Evolutionary conservation across 306 rosid genomes (phyloP), one percentile per base, ranked within the genome.

Genomic region (Cicer yamashitae): DNA sequence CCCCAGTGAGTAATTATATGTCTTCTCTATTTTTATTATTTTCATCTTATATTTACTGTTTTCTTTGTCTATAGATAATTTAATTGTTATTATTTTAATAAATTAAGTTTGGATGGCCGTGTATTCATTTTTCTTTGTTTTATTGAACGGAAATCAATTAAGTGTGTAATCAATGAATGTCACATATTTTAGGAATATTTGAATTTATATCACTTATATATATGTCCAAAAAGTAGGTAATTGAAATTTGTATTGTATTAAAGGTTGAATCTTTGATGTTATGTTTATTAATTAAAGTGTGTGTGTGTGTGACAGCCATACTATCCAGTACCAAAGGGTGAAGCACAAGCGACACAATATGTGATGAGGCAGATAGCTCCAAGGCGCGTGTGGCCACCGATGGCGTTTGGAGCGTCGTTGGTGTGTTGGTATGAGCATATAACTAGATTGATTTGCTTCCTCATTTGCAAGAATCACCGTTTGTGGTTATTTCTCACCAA

Each of bases 371-470:
- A 68, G 86, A 77, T 96, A 2, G 99, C 99, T 0, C 99, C 99
- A 0, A 44, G 98, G 75, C 92, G 93, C 34, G 97, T 96, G 57
- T 96, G 98, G 97, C 99, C 99, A 6, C 88, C 78, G 6, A 88
- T 96, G 11, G 76, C 83, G 0, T 85, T 92, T 7, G 99, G 98
- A 0, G 91, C 97, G 22, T 92, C 99, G 1, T 82, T 92, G 43
- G 96, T 89, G 10, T 96, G 97, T 75, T 92, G 97, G 97, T 96
- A 96, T 34, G 99, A 96, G 77, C 99, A 96, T 64, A 96, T 96
- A 54, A 84, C 93, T 8, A 30, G 99, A 53, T 78, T 96, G 4
- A 77, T 90, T 73, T 96, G 99, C 82, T 84, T 96, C 37, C 77
- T 96, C 43, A 88, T 96, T 10, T 92, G 97, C 89, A 96, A 89